Evolutionary conservation across 805 yeast genomes (phyloP).

Genomic region (Naumovozyma castellii): DNA sequence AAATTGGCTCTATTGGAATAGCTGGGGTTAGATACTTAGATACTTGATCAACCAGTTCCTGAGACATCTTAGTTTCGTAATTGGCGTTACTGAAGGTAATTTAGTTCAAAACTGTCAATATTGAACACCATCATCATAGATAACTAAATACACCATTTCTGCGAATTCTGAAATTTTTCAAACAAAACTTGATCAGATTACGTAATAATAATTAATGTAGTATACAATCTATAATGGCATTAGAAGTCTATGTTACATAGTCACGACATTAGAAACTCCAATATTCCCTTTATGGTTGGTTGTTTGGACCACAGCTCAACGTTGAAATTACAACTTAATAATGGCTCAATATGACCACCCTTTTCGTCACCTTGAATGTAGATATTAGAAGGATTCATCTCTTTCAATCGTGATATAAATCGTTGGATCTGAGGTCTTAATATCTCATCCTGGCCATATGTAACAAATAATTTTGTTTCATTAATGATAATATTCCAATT

Average conservation of each 20-base stretch:
- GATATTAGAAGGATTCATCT: constrained; percentile 1
- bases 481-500: constrained; percentile 12
- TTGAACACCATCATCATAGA: too few species aligned
- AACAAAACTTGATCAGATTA: too few species aligned
- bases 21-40: constrained; percentile 35
- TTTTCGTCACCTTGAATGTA: constrained; percentile 6
- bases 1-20: constrained; percentile 45
- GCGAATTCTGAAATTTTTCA: too few species aligned
- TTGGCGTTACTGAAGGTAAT: background rate
- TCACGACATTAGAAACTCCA: constrained; percentile 4
- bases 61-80: constrained; percentile 39
- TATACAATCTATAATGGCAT: too few species aligned
- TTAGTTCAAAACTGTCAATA: too few species aligned
- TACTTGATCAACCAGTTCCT: constrained; percentile 38
- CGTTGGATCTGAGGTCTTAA: constrained; percentile 12
- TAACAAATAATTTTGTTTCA: constrained; percentile 7
- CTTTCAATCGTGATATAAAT: constrained; percentile 6
- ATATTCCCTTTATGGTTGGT: constrained; percentile 2
- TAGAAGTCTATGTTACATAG: too few species aligned
- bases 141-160: too few species aligned
- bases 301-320: constrained; percentile 5
- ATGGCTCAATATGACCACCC: constrained; percentile 15
- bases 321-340: constrained; percentile 3
- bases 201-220: too few species aligned
- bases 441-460: constrained; percentile 20